Percentiles rank a stretch among this genome's conserved stretches.
Evolutionary conservation across 345 rosid species (phyloP).

Genomic region (Syzygium oleosum): DNA sequence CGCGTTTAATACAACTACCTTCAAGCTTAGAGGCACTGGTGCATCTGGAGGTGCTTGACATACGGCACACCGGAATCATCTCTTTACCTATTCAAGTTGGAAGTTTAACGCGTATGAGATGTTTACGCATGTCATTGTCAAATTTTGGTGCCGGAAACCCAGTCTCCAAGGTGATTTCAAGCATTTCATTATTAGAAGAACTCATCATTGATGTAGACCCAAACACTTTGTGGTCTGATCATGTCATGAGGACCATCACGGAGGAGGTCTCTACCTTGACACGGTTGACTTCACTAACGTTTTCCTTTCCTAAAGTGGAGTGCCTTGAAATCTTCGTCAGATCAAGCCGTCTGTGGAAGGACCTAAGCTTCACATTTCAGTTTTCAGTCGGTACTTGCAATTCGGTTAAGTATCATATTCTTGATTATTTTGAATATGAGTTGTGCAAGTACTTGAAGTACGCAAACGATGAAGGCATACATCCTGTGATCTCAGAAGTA

Average conservation of each 20-base stretch:
- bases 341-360: background rate
- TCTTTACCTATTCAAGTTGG: background rate
- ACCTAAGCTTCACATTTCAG: background rate
- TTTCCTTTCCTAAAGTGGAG: background rate
- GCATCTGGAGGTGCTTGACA: conserved; percentile 11
- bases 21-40: background rate
- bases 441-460: background rate
- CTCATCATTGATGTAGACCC: background rate
- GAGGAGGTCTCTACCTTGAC: background rate
- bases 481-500: background rate
- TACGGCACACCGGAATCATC: conserved; percentile 1
- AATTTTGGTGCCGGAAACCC: background rate
- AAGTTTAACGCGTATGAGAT: background rate
- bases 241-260: background rate
- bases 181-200: background rate
- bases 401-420: background rate
- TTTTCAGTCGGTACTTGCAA: background rate
- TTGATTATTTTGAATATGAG: background rate
- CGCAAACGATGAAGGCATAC: background rate
- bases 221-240: background rate
- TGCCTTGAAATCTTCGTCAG: background rate
- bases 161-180: background rate
- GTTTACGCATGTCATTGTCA: background rate
- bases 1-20: conserved; percentile 3
- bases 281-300: background rate